Conservation (phyloP, 1,284 basidiomycete species). For the Volvariella surrecta region DNA sequence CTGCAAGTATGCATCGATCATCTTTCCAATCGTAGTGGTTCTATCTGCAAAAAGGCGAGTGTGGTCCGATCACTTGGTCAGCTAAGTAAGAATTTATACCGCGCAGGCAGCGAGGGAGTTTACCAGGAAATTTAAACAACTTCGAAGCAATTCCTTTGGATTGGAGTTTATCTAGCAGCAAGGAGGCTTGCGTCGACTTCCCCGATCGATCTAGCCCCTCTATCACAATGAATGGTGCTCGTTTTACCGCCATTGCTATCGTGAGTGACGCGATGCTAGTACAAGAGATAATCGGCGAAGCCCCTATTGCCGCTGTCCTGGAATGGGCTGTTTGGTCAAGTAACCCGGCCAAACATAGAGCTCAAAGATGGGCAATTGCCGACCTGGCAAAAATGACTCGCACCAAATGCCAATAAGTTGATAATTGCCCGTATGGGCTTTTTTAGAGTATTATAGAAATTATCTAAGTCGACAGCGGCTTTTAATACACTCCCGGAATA, state of each 20-base stretch:
- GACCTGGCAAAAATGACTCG: too few species aligned
- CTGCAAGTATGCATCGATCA: conserved; percentile 91
- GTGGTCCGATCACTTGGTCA: background rate
- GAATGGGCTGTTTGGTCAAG: too few species aligned
- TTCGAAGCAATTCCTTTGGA: conserved; percentile 31
- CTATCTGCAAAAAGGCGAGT: conserved; percentile 53
- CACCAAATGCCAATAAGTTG: too few species aligned
- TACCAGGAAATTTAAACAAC: conserved; percentile 84
- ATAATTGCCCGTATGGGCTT: too few species aligned
- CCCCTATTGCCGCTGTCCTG: too few species aligned
- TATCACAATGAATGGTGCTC: conserved; percentile 84
- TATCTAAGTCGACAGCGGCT: too few species aligned
- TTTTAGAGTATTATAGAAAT: too few species aligned
- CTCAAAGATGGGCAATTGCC: too few species aligned
- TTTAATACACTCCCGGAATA: conserved; percentile 64
- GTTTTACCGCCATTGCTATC: conserved; percentile 13
- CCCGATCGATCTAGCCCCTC: conserved; percentile 93
- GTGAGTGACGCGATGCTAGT: too few species aligned
- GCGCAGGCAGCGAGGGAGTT: conserved; percentile 3
- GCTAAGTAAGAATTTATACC: conserved; percentile 8
- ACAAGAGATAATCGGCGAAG: too few species aligned
- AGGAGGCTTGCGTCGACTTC: conserved; percentile 78
- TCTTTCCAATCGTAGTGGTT: conserved; percentile 84
- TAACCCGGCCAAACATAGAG: too few species aligned
- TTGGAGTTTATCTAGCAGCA: conserved; percentile 47